Base-by-base conservation (phyloP, 305 asterid species). In the Fraxinus greggii region DNA sequence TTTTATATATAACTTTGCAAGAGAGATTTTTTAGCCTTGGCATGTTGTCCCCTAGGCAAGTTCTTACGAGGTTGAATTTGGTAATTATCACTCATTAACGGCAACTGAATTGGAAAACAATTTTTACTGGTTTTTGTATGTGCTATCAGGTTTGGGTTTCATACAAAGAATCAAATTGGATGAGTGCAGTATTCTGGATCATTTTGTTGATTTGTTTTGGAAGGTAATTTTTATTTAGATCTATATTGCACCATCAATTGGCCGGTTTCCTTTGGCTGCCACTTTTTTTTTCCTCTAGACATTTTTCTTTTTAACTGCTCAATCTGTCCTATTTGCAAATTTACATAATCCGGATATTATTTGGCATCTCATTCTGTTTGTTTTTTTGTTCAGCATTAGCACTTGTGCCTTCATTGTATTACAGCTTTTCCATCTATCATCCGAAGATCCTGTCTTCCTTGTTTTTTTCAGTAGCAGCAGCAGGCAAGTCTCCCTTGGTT, bases 61-160 rank as follows among this genome's bases (percentile, higher is more conserved):
- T 33, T 74, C 28, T 24, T 65, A 17, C 33, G 1, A 5, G 17
- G 75, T 61, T 63, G 32, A 5, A 7, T 48, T 51, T 29, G 21
- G 42, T 23, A 59, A 51, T 12, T 72, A 21, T 54, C 51, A 51
- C 74, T 33, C 12, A 3, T 38, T 79, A 13, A 56, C n/a, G 0
- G 48, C 12, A 5, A 73, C 35, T 26, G 65, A 29, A 13, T 74
- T 36, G 38, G 63, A 72, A 36, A 26, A 38, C 28, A 45, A 45
- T 24, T 9, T 61, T 8, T 70, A 63, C 63, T 76, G 69, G 29
- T 77, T 13, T 80, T 82, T 79, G 54, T 35, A 9, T 70, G 61
- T 29, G 23, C 80, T 85, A 56, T 79, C 86, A 95, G 99, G 99
- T 93, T 38, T 95, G 99, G 99, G 89, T 95, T 77, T 92, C 91